These are phyloP conservation scores for Uromyces viciae-fabae DNA, from an alignment of 1,284 basidiomycete species.

Conservation along the genomic window DNA sequence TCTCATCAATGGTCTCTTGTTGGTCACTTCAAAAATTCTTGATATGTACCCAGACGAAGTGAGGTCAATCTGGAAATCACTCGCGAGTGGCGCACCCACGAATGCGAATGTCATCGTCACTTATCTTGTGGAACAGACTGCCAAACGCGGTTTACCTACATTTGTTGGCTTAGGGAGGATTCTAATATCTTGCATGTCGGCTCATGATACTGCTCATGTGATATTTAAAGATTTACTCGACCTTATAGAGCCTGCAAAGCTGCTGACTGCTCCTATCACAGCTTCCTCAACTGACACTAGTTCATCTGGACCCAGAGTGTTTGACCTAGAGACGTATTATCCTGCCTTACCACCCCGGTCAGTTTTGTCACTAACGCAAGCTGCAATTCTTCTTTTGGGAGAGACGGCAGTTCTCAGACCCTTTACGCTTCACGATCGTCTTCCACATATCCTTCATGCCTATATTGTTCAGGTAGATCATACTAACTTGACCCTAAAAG, in stretches of 20 bases:
- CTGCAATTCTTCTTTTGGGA: slow-evolving; percentile 34
- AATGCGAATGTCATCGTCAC: slow-evolving; percentile 30
- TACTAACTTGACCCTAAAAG: slow-evolving; percentile 25
- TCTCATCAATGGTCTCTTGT: slow-evolving; percentile 24
- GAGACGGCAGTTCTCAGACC: slow-evolving; percentile 39
- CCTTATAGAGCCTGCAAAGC: slow-evolving; percentile 36
- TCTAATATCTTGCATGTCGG: slow-evolving; percentile 33
- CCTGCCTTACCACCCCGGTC: slow-evolving; percentile 36
- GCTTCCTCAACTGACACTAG: not conserved
- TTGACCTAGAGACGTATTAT: slow-evolving; percentile 33
- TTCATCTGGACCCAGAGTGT: not conserved
- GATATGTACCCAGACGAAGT: slow-evolving; percentile 34
- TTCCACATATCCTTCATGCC: slow-evolving; percentile 36
- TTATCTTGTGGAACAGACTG: slow-evolving; percentile 34
- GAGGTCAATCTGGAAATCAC: slow-evolving; percentile 31
- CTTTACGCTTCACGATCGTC: slow-evolving; percentile 18
- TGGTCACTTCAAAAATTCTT: slow-evolving; percentile 34
- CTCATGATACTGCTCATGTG: slow-evolving; percentile 7
- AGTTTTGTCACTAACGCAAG: slow-evolving; percentile 37
- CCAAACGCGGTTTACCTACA: slow-evolving; percentile 8
- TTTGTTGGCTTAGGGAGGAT: slow-evolving; percentile 37
- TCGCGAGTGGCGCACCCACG: slow-evolving; percentile 20
- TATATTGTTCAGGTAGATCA: slow-evolving; percentile 43
- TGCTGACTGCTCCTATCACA: slow-evolving; percentile 7
- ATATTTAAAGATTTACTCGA: slow-evolving; percentile 21